Conservation (phyloP, 2,329 filamentous ascomycete genomes). For the Claviceps maximensis region DNA sequence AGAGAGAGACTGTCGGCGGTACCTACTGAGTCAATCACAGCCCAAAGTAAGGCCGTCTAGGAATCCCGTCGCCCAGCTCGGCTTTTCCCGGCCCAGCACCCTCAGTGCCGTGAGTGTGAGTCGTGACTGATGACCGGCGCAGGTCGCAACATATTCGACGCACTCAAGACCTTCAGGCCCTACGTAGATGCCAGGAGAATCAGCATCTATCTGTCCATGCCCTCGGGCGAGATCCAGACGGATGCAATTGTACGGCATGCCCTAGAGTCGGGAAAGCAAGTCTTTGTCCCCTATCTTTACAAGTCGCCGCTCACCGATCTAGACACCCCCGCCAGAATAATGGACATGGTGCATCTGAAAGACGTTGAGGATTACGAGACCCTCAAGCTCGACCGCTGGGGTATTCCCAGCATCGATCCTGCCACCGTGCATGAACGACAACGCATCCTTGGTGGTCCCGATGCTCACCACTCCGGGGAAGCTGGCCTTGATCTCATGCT, state of each 20-base stretch:
- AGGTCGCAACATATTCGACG: slow-evolving; percentile 54
- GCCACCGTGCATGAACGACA: slow-evolving; percentile 51
- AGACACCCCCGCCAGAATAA: slow-evolving; percentile 51
- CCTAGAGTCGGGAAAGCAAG: slow-evolving; percentile 61
- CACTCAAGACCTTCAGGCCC: slow-evolving; percentile 53
- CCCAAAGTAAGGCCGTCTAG: slow-evolving; percentile 50
- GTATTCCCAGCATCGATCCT: slow-evolving; percentile 72
- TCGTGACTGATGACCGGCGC: slow-evolving; percentile 13
- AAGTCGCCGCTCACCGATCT: slow-evolving; percentile 34
- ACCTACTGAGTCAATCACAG: slow-evolving; percentile 44
- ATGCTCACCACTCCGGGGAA: slow-evolving; percentile 26
- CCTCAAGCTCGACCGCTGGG: slow-evolving; percentile 72
- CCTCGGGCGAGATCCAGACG: slow-evolving; percentile 73
- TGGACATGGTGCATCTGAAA: slow-evolving; percentile 85
- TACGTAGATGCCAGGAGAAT: slow-evolving; percentile 65
- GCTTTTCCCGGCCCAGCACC: neutral
- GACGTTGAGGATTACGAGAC: slow-evolving; percentile 65
- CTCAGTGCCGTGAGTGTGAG: too few relatives aligned
- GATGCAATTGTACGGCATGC: slow-evolving; percentile 71
- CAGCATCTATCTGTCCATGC: slow-evolving; percentile 91
- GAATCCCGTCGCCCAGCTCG: neutral
- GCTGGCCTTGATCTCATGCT: slow-evolving; percentile 69
- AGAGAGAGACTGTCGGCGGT: slow-evolving; percentile 51
- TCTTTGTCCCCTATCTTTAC: slow-evolving; percentile 87
- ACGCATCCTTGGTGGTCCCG: slow-evolving; percentile 58